phyloP scores from a whole-genome alignment of 2,329 filamentous ascomycete species.

The Geosmithia putterillii region DNA sequence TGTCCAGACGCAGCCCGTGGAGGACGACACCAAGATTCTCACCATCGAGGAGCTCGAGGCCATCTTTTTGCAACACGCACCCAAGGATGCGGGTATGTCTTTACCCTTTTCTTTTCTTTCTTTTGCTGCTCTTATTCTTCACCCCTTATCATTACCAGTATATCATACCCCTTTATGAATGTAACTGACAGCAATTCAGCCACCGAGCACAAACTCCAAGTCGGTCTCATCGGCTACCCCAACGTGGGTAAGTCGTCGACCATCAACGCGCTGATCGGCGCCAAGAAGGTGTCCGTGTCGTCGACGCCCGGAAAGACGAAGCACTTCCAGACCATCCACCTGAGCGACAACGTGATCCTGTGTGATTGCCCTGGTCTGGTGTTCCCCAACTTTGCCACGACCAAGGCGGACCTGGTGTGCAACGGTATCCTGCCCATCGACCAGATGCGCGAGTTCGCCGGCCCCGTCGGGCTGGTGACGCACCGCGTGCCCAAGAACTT shows the following conservation, averaged over 20 bases:
- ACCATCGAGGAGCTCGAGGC: conserved; percentile 87
- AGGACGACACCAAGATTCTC: conserved; percentile 64
- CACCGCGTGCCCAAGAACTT: conserved; percentile 78
- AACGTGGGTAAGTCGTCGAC: conserved; percentile 99
- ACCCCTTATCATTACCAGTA: too few species aligned
- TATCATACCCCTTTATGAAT: not conserved
- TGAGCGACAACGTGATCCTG: conserved; percentile 78
- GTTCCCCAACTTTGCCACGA: conserved; percentile 94
- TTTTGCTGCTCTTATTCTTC: too few species aligned
- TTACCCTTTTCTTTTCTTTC: not conserved
- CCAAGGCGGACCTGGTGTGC: conserved; percentile 91
- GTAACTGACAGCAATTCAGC: not conserved
- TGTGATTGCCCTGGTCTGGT: conserved; percentile 98
- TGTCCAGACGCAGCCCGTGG: conserved; percentile 17
- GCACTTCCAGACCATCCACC: conserved; percentile 96
- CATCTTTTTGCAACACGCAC: conserved; percentile 67
- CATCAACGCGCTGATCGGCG: conserved; percentile 96
- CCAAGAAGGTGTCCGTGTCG: conserved; percentile 97
- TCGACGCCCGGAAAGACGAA: conserved; percentile 97
- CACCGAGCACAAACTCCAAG: conserved; percentile 57
- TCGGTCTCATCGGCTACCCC: conserved; percentile 92
- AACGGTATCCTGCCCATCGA: conserved; percentile 94
- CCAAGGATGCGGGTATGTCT: conserved; percentile 35
- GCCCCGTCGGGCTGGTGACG: conserved; percentile 72
- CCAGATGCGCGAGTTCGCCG: conserved; percentile 85